These are phyloP conservation scores for Saposhnikovia divaricata DNA, from an alignment of 129 eudicot species.

Conservation along the genomic window DNA sequence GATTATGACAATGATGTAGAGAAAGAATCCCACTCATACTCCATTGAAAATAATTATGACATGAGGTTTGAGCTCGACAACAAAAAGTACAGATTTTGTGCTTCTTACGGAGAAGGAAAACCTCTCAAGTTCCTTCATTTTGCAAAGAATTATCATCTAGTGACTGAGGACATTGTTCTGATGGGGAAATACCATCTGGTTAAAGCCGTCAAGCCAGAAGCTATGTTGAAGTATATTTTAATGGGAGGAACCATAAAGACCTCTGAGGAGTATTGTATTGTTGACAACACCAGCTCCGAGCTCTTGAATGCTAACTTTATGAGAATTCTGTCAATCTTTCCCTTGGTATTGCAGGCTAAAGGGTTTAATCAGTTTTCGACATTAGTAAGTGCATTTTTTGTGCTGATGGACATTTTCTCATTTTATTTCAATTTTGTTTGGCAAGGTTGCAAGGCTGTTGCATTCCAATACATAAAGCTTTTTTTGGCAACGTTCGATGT, in stretches of 20 bases:
- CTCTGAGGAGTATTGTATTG: background rate
- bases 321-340: background rate
- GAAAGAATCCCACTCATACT: background rate
- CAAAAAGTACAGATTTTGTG: background rate
- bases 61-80: background rate
- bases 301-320: background rate
- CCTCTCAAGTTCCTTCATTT: slow-evolving; percentile 8
- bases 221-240: background rate
- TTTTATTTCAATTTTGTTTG: background rate
- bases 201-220: background rate
- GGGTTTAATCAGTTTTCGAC: background rate
- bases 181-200: slow-evolving; percentile 1
- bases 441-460: background rate
- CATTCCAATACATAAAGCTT: background rate
- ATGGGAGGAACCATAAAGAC: slow-evolving; percentile 6
- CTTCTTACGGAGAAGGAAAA: background rate
- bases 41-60: background rate
- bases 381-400: background rate
- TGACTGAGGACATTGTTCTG: background rate
- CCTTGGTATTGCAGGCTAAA: slow-evolving; percentile 4
- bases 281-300: background rate
- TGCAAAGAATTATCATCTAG: background rate
- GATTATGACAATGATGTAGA: background rate
- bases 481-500: background rate
- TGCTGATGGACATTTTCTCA: background rate